Evolutionary conservation across 2,329 filamentous ascomycete species (phyloP).

Genomic region (Aspergillus phoenicis): DNA sequence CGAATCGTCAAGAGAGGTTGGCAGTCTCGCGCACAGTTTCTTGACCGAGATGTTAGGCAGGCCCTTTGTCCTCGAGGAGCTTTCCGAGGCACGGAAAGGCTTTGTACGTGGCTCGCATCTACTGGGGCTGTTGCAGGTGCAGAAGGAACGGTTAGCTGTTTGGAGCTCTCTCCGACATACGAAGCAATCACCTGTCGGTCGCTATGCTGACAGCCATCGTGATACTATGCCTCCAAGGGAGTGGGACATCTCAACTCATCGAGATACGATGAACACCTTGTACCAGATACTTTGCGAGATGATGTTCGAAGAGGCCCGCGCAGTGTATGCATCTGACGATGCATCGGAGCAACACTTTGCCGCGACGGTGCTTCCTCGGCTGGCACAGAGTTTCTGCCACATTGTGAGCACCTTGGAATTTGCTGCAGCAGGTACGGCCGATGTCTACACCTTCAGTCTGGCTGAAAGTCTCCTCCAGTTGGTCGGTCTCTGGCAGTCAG

Average conservation of each 20-base stretch:
- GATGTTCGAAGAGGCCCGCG: slow-evolving; percentile 5
- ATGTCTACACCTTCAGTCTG: slow-evolving; percentile 20
- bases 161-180: slow-evolving; percentile 17
- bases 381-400: slow-evolving; percentile 1
- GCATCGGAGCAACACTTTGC: background rate
- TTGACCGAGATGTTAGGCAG: slow-evolving; percentile 13
- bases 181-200: background rate
- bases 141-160: slow-evolving; percentile 19
- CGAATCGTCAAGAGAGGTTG: slow-evolving; percentile 9
- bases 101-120: slow-evolving; percentile 21
- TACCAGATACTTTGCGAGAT: slow-evolving; percentile 18
- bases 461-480: slow-evolving; percentile 16
- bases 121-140: slow-evolving; percentile 19
- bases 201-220: too few species aligned
- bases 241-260: slow-evolving; percentile 9
- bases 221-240: too few species aligned
- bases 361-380: background rate
- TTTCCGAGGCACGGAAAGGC: slow-evolving; percentile 13
- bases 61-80: slow-evolving; percentile 5
- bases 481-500: slow-evolving; percentile 6
- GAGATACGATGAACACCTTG: slow-evolving; percentile 18
- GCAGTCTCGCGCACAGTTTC: slow-evolving; percentile 8
- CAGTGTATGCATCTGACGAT: background rate
- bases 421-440: slow-evolving; percentile 2
- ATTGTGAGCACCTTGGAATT: slow-evolving; percentile 8